Base-by-base conservation (phyloP, 2,329 filamentous ascomycete species). In the Camillea tinctor region DNA sequence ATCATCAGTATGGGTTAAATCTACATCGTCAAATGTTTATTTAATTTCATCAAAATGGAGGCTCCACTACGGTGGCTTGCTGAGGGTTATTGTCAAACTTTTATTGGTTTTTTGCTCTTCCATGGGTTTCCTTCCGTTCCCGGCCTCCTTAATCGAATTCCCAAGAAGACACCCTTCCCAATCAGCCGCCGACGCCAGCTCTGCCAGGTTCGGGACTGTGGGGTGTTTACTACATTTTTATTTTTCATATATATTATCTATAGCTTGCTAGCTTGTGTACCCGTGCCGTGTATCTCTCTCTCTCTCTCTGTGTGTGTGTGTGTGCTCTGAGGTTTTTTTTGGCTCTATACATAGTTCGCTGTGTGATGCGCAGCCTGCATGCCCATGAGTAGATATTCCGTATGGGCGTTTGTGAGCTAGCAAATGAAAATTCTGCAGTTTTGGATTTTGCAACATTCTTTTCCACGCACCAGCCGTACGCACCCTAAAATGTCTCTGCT, bases 1-100 rank as follows among this genome's bases (percentile, higher is more conserved):
- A 73, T 73, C 72, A 74, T 74, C 72, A 74, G 71, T 74, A 69
- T 62, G 71, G 71, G 66, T 69, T 74, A 71, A 72, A 72, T 70
- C 68, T 71, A 70, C 69, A 74, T 73, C 72, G 72, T 74, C 72
- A 74, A 72, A 73, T 74, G 70, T 72, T 68, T 66, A 70, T 70
- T 72, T 73, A 71, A 70, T 70, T 64, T 55, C 21, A 59, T 53
- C 36, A 60, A 63, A 61, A 63, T 66, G 70, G 68, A 66, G 72
- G 71, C 72, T 73, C 71, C 71, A 67, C 71, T 70, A 68, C 60
- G 59, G 71, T 66, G 71, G 71, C 72, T 74, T 71, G 72, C 72
- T 74, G 72, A 74, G 71, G 72, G 71, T 72, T 71, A 72, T 72
- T 66, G 62, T 67, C 26, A 2, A 30, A 30, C 8, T 26, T 65